phyloP scores from a whole-genome alignment of 1,284 basidiomycete species.

The Rhizoctonia solani region DNA sequence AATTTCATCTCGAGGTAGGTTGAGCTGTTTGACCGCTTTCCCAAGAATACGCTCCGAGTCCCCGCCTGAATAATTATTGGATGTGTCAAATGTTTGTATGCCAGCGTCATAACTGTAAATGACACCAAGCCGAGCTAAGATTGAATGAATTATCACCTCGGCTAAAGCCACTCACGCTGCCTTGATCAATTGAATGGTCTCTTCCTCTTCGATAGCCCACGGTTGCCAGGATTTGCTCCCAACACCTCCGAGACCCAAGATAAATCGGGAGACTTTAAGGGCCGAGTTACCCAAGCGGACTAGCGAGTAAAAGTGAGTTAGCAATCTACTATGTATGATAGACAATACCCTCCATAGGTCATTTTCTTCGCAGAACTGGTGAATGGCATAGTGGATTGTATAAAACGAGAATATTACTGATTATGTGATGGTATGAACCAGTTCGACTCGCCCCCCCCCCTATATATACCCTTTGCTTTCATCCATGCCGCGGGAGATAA shows the following conservation, averaged over 20 bases:
- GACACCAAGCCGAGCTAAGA: background rate
- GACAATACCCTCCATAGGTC: background rate
- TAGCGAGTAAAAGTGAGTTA: background rate
- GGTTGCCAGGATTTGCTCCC: conserved; percentile 35
- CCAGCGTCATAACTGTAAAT: conserved; percentile 47
- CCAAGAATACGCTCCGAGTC: conserved; percentile 40
- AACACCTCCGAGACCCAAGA: background rate
- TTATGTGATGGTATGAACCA: too few relatives aligned
- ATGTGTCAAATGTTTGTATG: conserved; percentile 58
- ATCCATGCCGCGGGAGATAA: too few relatives aligned
- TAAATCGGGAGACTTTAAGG: conserved; percentile 28
- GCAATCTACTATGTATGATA: background rate
- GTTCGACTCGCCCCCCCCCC: too few relatives aligned
- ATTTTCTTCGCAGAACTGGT: background rate
- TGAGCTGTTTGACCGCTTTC: conserved; percentile 41
- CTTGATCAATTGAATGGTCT: conserved; percentile 46
- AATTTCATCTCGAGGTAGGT: conserved; percentile 38
- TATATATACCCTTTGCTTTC: too few relatives aligned
- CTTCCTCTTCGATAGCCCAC: conserved; percentile 44
- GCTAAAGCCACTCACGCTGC: conserved; percentile 41
- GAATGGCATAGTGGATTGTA: background rate
- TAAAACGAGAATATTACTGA: too few relatives aligned
- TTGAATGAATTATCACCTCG: background rate
- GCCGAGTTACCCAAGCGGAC: conserved; percentile 34
- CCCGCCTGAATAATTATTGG: conserved; percentile 44